These are phyloP conservation scores for Hypoxylon sp. DNA, from an alignment of 2,329 filamentous ascomycete species.

Conservation along the genomic window DNA sequence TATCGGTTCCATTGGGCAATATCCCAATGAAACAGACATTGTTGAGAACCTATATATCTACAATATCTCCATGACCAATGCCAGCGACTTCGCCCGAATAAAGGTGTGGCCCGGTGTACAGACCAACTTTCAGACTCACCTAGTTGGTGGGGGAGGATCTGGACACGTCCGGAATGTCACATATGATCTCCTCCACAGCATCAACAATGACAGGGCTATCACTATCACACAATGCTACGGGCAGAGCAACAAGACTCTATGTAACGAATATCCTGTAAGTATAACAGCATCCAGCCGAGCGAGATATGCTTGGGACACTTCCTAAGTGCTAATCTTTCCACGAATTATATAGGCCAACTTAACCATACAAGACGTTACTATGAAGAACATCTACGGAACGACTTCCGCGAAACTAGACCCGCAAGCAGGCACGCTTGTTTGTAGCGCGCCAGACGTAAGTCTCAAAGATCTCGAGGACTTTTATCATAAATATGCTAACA, in stretches of 20 bases:
- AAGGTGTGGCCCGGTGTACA: slow-evolving; percentile 78
- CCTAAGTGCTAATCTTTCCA: background rate
- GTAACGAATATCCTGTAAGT: slow-evolving; percentile 56
- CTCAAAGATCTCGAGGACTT: background rate
- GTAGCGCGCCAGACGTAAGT: slow-evolving; percentile 45
- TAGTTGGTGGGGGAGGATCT: slow-evolving; percentile 74
- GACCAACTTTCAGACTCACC: slow-evolving; percentile 69
- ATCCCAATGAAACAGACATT: slow-evolving; percentile 73
- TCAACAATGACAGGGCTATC: slow-evolving; percentile 76
- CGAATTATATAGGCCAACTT: slow-evolving; percentile 36
- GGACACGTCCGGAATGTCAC: slow-evolving; percentile 77
- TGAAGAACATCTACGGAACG: slow-evolving; percentile 45
- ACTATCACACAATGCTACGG: slow-evolving; percentile 77
- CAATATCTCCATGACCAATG: slow-evolving; percentile 72
- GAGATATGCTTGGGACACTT: background rate
- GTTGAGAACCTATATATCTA: slow-evolving; percentile 78
- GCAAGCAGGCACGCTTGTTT: slow-evolving; percentile 42
- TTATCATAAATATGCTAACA: slow-evolving; percentile 7
- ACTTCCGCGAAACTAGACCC: slow-evolving; percentile 41
- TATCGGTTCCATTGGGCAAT: slow-evolving; percentile 80
- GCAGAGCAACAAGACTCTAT: slow-evolving; percentile 54
- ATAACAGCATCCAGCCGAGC: background rate
- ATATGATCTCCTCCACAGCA: slow-evolving; percentile 72
- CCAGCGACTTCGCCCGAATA: slow-evolving; percentile 77
- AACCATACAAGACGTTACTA: slow-evolving; percentile 45